Conservation (phyloP, 2,329 filamentous ascomycete genomes). For the Dendryphion nanum region DNA sequence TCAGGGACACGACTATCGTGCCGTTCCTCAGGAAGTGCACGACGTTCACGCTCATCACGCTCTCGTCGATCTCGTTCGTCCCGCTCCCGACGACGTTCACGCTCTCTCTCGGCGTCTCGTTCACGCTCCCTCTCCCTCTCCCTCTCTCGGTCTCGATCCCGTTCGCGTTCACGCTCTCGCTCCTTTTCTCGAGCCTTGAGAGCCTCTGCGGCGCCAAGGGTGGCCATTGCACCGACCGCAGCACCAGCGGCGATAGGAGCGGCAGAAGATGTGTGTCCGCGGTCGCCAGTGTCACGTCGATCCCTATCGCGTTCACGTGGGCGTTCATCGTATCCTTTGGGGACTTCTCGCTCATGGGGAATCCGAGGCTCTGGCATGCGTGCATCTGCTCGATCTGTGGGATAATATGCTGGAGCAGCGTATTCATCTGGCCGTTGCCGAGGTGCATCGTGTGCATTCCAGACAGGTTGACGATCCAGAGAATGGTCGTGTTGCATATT, state of each 20-base stretch:
- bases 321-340: conserved; percentile 28
- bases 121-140: conserved; percentile 46
- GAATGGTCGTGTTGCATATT: conserved; percentile 35
- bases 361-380: conserved; percentile 9
- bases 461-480: conserved; percentile 38
- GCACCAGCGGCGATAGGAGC: conserved; percentile 28
- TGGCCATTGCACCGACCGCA: conserved; percentile 29
- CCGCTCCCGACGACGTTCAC: conserved; percentile 30
- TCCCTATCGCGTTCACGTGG: conserved; percentile 27
- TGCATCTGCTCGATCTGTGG: conserved; percentile 27
- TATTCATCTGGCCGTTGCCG: conserved; percentile 20
- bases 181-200: conserved; percentile 33
- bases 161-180: conserved; percentile 29
- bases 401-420: conserved; percentile 19
- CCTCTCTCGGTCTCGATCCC: conserved; percentile 23
- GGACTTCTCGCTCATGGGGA: conserved; percentile 18
- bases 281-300: conserved; percentile 13
- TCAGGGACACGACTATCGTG: conserved; percentile 12
- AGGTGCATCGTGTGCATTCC: conserved; percentile 14
- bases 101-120: conserved; percentile 39
- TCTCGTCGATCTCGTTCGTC: conserved; percentile 33
- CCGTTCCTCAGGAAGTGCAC: conserved; percentile 15
- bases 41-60: conserved; percentile 11
- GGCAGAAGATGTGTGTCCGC: conserved; percentile 8
- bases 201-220: conserved; percentile 26